Evolutionary conservation across 805 yeast species (phyloP), one percentile per base, ranked within the genome.

Genomic region (Cyberlindnera subsufficiens): DNA sequence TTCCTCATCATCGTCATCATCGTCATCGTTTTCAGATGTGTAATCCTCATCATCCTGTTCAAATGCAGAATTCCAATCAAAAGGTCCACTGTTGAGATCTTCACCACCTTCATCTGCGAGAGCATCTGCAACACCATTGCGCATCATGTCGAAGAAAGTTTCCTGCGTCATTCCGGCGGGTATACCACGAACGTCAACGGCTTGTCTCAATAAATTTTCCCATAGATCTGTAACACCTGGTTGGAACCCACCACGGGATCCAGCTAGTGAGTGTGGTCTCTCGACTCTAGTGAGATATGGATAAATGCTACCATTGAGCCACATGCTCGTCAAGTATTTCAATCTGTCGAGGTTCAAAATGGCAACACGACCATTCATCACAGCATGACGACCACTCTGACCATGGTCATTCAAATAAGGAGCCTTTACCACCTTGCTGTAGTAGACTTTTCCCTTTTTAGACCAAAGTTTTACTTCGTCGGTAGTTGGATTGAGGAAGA

Each of bases 381-480:
- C 65, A 3, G 79, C 69, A 16, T 74, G 73, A 9, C 68, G 66
- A 29, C 84, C 84, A 3, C 82, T 74, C 58, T 86, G 93, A 18
- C 95, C 95, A 60, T 84, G 89, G 5, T 69, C 67, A 42, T 86
- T 83, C 56, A 86, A 63, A 55, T 83, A 86, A 13, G 91, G 93
- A 0, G 86, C 84, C 42, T 75, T 75, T 48, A 75, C 68, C 8
- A 66, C 64, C 18, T 58, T 61, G 32, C 56, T 64, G 60, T 56
- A 51, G 49, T 46, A 60, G 42, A 20, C 58, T 63, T 44, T 49
- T 43, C 43, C 49, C 15, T 30, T 46, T 32, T 45, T 48, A 3
- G 51, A 42, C 18, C 45, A 40, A 25, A 62, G 44, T 36, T 60
- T 59, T 19, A 66, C 57, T 32, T 54, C 60, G 38, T 63, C 65